Evolutionary conservation across 2,329 filamentous ascomycete genomes (phyloP), one percentile per base, ranked within the genome.

Genomic region (Arachnomyces sp.): DNA sequence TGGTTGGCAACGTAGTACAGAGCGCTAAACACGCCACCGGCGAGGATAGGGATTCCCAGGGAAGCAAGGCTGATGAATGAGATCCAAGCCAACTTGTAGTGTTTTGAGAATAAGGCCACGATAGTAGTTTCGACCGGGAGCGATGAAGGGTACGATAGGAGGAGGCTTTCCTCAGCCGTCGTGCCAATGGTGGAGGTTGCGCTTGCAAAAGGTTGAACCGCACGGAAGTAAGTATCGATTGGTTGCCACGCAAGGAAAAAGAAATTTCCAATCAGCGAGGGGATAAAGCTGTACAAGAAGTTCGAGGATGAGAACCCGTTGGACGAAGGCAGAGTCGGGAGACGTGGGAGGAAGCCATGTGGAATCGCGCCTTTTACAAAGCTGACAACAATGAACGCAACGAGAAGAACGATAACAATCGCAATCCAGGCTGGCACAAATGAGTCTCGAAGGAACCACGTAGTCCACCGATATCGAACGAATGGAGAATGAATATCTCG

Each of bases 221-320:
- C 66, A 36, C 78, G 75, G 53, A 77, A 70, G 42, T 76, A 74
- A 47, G 74, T 68, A 54, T 81, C 77, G 46, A 81, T 67, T 6
- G 75, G 71, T 37, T 79, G 68, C 64, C 76, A 73, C 38, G 68
- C 60, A 15, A 81, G 72, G 54, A 79, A 77, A 32, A 79, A 64
- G 25, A 79, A 53, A 39, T 70, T 75, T 2, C 72, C 78, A 31
- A 81, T 70, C 3, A 79, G 43, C 0, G 71, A 64, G 0, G 78
- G 78, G 14, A 82, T 56, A 48, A 82, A 81, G 48, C 73, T 77
- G 66, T 88, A 95, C 37, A 94, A 66, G 64, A 95, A 95, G 61
- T 94, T 87, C 36, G 87, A 85, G 0, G 84, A 71, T 1, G 86
- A 93, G 61, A 93, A 95, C 13, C 82, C 84, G 17, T 68, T 68